phyloP scores from a whole-genome alignment of 1,284 basidiomycete genomes.

The Veloporphyrellus conicus region DNA sequence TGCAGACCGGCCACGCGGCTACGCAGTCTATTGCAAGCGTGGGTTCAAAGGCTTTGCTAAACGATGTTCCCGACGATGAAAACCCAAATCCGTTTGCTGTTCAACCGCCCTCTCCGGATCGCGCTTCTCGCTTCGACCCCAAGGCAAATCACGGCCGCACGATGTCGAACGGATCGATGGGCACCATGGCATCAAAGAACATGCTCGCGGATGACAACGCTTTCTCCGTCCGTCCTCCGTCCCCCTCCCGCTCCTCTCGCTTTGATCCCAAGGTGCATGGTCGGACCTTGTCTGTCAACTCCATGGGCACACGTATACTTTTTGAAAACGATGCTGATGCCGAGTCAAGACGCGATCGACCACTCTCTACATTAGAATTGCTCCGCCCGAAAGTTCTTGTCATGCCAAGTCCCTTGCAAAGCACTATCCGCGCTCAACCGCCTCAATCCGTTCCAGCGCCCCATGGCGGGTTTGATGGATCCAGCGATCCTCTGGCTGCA shows the following conservation, averaged over 20 bases:
- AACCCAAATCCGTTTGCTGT: conserved; percentile 25
- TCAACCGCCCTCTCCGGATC: conserved; percentile 33
- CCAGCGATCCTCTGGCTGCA: conserved; percentile 60
- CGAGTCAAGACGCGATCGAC: conserved; percentile 46
- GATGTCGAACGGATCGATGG: conserved; percentile 40
- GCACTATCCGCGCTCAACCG: conserved; percentile 33
- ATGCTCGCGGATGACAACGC: conserved; percentile 49
- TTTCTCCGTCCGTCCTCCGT: conserved; percentile 58
- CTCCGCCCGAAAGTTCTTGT: conserved; percentile 78
- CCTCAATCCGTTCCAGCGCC: conserved; percentile 33
- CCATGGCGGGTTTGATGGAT: conserved; percentile 57
- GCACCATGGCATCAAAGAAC: conserved; percentile 32
- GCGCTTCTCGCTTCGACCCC: conserved; percentile 40
- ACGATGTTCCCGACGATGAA: conserved; percentile 28
- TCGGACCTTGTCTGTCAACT: conserved; percentile 62
- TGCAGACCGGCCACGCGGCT: conserved; percentile 36
- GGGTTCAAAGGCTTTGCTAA: conserved; percentile 42
- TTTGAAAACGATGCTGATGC: conserved; percentile 53
- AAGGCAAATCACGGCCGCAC: conserved; percentile 37
- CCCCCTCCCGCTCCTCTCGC: conserved; percentile 55
- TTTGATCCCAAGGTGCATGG: conserved; percentile 70
- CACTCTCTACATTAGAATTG: conserved; percentile 67
- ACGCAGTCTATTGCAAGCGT: conserved; percentile 48
- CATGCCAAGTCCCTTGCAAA: conserved; percentile 79
- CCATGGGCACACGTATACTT: conserved; percentile 59